phyloP scores from a whole-genome alignment of 768 basidiomycete genomes.

The Polyporus arcularius region DNA sequence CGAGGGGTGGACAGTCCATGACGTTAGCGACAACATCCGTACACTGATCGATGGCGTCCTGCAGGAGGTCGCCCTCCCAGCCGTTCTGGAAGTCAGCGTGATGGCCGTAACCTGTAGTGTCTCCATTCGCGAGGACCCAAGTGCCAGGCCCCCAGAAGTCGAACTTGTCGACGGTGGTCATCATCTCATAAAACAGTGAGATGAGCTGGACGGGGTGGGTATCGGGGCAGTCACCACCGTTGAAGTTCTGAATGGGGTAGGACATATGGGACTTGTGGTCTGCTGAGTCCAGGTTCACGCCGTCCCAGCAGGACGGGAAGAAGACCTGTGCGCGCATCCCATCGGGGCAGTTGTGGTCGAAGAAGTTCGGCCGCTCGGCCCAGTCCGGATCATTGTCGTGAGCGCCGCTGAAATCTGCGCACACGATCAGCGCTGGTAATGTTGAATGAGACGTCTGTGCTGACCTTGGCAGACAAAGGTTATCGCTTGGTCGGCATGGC shows the following conservation, averaged over 20 bases:
- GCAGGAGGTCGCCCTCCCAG: slow-evolving; percentile 25
- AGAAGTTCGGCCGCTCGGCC: slow-evolving; percentile 18
- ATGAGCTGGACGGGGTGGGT: slow-evolving; percentile 28
- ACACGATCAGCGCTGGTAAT: background rate
- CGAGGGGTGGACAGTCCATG: slow-evolving; percentile 24
- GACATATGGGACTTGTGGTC: slow-evolving; percentile 43
- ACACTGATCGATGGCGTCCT: slow-evolving; percentile 27
- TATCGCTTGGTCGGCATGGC: slow-evolving; percentile 34
- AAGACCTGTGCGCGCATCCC: slow-evolving; percentile 33
- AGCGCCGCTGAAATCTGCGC: slow-evolving; percentile 18
- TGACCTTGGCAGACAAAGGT: slow-evolving; percentile 33
- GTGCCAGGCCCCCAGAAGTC: slow-evolving; percentile 22
- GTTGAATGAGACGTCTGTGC: background rate
- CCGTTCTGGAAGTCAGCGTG: slow-evolving; percentile 29
- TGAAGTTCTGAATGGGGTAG: slow-evolving; percentile 30
- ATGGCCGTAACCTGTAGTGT: slow-evolving; percentile 25
- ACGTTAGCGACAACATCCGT: slow-evolving; percentile 26
- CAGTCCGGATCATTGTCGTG: slow-evolving; percentile 22
- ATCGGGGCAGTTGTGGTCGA: slow-evolving; percentile 24
- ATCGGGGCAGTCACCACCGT: slow-evolving; percentile 25
- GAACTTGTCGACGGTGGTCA: slow-evolving; percentile 13
- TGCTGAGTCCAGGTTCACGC: slow-evolving; percentile 37
- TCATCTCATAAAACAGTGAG: slow-evolving; percentile 29
- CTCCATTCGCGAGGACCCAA: slow-evolving; percentile 25
- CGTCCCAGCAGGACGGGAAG: slow-evolving; percentile 42